These are phyloP conservation scores for Leucogyrophana mollusca DNA, from an alignment of 768 basidiomycete species.

Conservation along the genomic window DNA sequence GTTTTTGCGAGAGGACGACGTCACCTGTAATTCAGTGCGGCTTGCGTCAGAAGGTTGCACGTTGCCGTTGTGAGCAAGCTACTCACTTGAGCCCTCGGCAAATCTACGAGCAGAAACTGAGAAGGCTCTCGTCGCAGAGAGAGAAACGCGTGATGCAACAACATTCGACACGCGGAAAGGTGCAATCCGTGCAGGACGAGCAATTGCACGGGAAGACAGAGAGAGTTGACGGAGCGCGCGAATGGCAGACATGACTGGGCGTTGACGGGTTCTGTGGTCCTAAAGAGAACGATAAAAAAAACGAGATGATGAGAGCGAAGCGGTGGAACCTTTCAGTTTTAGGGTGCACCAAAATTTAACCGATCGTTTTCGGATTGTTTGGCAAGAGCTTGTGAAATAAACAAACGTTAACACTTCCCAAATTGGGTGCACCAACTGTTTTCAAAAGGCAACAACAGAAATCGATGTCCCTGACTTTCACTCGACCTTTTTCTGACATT, in stretches of 20 bases:
- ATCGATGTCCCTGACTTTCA: too few relatives aligned
- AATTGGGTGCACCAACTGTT: too few relatives aligned
- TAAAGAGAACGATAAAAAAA: slow-evolving; percentile 6
- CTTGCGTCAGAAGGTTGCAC: neutral
- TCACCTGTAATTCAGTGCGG: slow-evolving; percentile 51
- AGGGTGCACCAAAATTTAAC: slow-evolving; percentile 21
- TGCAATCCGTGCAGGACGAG: slow-evolving; percentile 24
- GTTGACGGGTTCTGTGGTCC: slow-evolving; percentile 1
- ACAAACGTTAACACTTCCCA: slow-evolving; percentile 18
- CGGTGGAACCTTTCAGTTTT: neutral
- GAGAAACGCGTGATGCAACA: slow-evolving; percentile 12
- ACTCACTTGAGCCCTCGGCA: slow-evolving; percentile 46
- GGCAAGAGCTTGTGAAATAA: slow-evolving; percentile 30
- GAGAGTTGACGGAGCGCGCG: slow-evolving; percentile 60
- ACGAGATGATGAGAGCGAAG: neutral
- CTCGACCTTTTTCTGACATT: too few relatives aligned
- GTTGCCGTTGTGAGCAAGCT: too few relatives aligned
- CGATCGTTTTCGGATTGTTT: slow-evolving; percentile 21
- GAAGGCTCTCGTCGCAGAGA: slow-evolving; percentile 36
- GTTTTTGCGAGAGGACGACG: slow-evolving; percentile 67
- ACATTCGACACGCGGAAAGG: slow-evolving; percentile 13
- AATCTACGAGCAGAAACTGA: slow-evolving; percentile 36
- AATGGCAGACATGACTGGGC: slow-evolving; percentile 55
- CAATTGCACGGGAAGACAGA: slow-evolving; percentile 35
- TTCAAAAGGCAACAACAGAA: too few relatives aligned